Percentiles rank a stretch among this genome's conserved stretches.
These are phyloP conservation scores for Schizophyllum amplum DNA, from an alignment of 1,284 basidiomycete genomes.

Conservation along the genomic window DNA sequence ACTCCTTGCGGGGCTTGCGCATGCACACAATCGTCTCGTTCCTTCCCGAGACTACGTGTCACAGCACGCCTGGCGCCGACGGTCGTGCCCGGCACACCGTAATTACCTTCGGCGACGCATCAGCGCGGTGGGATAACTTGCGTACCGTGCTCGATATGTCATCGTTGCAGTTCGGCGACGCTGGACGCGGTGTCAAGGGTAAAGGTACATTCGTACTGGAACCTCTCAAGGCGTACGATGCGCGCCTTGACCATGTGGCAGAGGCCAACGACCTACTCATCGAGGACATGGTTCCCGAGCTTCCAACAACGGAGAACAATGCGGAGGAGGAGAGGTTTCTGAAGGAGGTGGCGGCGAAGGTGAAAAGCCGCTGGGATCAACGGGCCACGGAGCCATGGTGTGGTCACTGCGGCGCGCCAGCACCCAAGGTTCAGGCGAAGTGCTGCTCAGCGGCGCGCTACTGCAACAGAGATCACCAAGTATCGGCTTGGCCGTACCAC, in stretches of 20 bases:
- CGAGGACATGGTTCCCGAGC: background rate
- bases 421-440: background rate
- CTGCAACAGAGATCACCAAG: constrained; percentile 20
- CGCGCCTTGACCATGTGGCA: constrained; percentile 15
- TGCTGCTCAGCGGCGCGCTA: constrained; percentile 18
- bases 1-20: constrained; percentile 12
- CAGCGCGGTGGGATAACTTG: constrained; percentile 1
- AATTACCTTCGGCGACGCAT: constrained; percentile 14
- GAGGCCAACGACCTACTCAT: constrained; percentile 6
- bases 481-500: constrained; percentile 23
- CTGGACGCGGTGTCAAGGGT: constrained; percentile 21
- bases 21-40: constrained; percentile 15
- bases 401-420: constrained; percentile 23
- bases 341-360: constrained; percentile 17
- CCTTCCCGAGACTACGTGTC: constrained; percentile 7
- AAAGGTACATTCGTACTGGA: constrained; percentile 22
- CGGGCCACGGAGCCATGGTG: constrained; percentile 20
- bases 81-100: constrained; percentile 18
- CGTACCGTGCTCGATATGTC: constrained; percentile 22
- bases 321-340: constrained; percentile 15
- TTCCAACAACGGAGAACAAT: background rate
- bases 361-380: constrained; percentile 21
- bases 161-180: constrained; percentile 25
- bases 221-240: constrained; percentile 14
- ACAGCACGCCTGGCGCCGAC: constrained; percentile 16